Evolutionary conservation across 768 basidiomycete species (phyloP), one percentile per base, ranked within the genome.

Genomic region (Termitomyces sp.): DNA sequence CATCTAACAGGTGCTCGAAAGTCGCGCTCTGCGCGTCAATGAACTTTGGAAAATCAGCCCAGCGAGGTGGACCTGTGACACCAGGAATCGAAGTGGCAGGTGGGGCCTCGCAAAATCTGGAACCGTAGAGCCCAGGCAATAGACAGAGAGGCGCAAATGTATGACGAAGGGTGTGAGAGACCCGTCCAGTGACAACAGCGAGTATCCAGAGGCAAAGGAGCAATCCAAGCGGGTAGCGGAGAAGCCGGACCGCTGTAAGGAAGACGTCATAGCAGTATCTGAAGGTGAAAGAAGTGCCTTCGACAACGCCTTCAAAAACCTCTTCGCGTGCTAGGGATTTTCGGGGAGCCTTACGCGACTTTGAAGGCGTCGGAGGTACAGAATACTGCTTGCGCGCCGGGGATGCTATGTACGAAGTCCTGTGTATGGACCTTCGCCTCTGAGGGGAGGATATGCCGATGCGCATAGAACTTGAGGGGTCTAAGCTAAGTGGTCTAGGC

Each of bases 11-110:
- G 61, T 87, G 75, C 54, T 84, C 86, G 56, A 91, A 84, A 1
- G 80, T 80, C 44, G 79, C 73, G 57, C 78, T 80, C 59, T 91
- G 86, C 4, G 84, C 75, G 15, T 85, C 75, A 34, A 84, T 72
- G 16, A 92, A 76, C 44, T 71, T 72, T 1, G 84, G 81, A 68
- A 84, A 91, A 67, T 90, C 82, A 0, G 85, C 81, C 76, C 78
- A 79, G 54, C 70, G 65, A 1, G 79, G 75, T 42, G 20, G 62
- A 55, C 51, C 55, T 59, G 22, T 2, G 9, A 22, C 31, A 31
- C 33, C 64, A 46, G 55, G 58, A 16, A 39, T 33, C 7, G 48
- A 47, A 3, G 20, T 48, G 26, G n/a, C 59, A n/a, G 54, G 28
- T 31, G 50, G 59, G 12, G 60, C 59, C 2, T 54, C 64, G 64